Evolutionary conservation across 805 yeast species (phyloP), one percentile per base, ranked within the genome.

Genomic region (Teunomyces gatunensis): DNA sequence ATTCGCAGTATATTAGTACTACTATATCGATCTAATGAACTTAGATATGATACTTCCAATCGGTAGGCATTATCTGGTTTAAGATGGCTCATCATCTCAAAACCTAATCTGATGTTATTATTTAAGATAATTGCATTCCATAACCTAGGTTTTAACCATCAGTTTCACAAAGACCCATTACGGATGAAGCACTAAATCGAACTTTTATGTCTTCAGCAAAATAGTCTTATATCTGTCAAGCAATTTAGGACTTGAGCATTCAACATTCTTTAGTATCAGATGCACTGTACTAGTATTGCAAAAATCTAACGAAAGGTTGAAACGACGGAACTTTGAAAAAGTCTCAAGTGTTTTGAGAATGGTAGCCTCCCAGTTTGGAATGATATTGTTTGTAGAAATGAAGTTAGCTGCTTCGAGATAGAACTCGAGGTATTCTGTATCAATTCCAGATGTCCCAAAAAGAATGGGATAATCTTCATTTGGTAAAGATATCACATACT

Each of bases 21-120:
- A 2, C 20, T 18, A 18, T 18, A 18, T 3, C 20, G 20, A 18
- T 18, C 20, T 18, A 18, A 85, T 42, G 96, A 89, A 57, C 76
- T 76, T 54, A 77, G 74, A 48, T 80, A 77, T 53, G 85, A 78
- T 51, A 75, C 71, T 39, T 67, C 87, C 0, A 87, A 84, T 55
- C 61, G 78, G 32, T 84, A 91, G 2, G 85, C 89, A 89, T 86
- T 91, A 55, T 78, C 88, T 9, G 83, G 83, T 0, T 68, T 85
- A 39, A 89, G 90, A 0, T 80, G 84, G 80, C 63, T 76, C 41
- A 68, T 80, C 0, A 45, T 85, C 5, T 68, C 83, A 2, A 84
- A 84, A 52, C 90, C 90, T 1, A 49, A 75, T 2, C 66, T 92
- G 55, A 92, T 85, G 58, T 79, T 69, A 44, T 47, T 79, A 18